Evolutionary conservation across 2,329 filamentous ascomycete species (phyloP).

Genomic region (Hypoxylon sp.): DNA sequence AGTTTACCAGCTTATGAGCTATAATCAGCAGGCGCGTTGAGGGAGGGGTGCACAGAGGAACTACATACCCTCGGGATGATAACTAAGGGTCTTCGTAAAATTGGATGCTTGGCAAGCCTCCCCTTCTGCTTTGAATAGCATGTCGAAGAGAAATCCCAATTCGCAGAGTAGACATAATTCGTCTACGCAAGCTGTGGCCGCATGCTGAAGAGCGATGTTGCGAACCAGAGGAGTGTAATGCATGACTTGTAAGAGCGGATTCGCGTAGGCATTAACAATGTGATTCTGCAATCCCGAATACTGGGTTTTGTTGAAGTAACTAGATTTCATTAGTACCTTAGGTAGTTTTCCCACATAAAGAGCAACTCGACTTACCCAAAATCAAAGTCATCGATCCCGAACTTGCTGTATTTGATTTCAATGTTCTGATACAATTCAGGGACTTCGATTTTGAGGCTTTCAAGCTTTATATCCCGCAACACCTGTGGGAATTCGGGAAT

Average conservation of each 20-base stretch:
- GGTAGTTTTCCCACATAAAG: not conserved
- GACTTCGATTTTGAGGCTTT: constrained; percentile 82
- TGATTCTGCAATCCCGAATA: constrained; percentile 96
- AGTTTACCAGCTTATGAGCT: constrained; percentile 70
- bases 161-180: constrained; percentile 93
- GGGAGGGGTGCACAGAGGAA: not conserved
- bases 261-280: constrained; percentile 96
- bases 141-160: constrained; percentile 94
- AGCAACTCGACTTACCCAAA: constrained; percentile 73
- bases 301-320: constrained; percentile 92
- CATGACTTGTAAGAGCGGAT: constrained; percentile 89
- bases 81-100: constrained; percentile 88
- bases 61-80: constrained; percentile 76
- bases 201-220: constrained; percentile 89
- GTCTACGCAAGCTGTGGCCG: constrained; percentile 83
- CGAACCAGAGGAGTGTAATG: constrained; percentile 89
- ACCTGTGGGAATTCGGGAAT: constrained; percentile 71
- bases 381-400: constrained; percentile 99
- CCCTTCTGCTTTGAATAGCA: constrained; percentile 95
- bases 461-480: constrained; percentile 75
- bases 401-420: constrained; percentile 99
- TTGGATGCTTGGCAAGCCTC: constrained; percentile 97
- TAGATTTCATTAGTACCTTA: constrained; percentile 53
- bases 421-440: constrained; percentile 92
- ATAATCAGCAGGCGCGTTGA: constrained; percentile 39